Evolutionary conservation across 345 rosid species (phyloP), one percentile per base, ranked within the genome.

Genomic region (Cardiospermum halicacabum): DNA sequence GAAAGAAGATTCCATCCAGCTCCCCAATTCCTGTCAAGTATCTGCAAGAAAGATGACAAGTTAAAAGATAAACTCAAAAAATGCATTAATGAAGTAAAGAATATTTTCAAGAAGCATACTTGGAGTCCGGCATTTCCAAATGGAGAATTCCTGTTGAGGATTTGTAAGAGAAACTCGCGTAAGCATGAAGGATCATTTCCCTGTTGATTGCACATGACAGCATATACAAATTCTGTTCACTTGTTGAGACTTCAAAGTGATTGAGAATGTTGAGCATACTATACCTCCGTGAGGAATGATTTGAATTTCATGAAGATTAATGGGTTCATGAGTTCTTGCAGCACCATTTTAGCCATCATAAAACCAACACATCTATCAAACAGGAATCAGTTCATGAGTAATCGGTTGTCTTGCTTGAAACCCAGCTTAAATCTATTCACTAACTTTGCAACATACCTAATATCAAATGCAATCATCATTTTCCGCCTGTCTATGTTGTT

Each of bases 401-500:
- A 65, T 49, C 59, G 27, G 39, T 31, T 60, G 47, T 25, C 42
- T 18, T 39, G 37, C 43, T 30, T 56, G 24, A 64, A 54, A 58
- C 30, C 24, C 31, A 36, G 12, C 18, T 34, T 42, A 40, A 47
- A 22, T 51, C 13, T 39, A 6, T 65, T 53, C 13, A 22, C 49
- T 65, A 53, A 49, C 40, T 58, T 58, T 53, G 36, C 58, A 62
- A 28, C 40, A 74, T 65, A 93, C 94, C 97, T 82, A 96, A 90
- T 88, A 78, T 93, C 97, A 85, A 93, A 93, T 72, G 94, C 96
- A 71, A 93, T 90, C 98, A 93, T 93, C 98, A 93, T 93, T 74
- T 73, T 81, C 56, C 97, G 74, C 66, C 96, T 83, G 65, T 82
- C 92, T 68, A 75, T 62, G 73, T 48, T 81, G 75, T 58, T 76